These are phyloP conservation scores for Cenchrus americanus DNA, from an alignment of 176 grass and related monocot genomes.

Conservation along the genomic window DNA sequence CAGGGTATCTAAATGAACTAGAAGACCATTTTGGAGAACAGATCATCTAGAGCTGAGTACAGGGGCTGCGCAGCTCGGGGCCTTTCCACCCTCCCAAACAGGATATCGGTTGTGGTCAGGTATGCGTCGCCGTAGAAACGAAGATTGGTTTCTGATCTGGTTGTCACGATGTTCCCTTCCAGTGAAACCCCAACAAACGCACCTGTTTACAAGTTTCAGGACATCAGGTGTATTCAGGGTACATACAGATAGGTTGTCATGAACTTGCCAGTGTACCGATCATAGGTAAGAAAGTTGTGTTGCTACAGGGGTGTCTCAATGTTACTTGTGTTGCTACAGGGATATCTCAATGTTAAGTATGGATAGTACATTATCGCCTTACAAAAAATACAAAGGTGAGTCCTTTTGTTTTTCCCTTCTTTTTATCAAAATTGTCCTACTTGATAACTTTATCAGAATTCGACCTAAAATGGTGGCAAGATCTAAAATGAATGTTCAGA, in stretches of 20 bases:
- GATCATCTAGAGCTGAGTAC: conserved; percentile 66
- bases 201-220: conserved; percentile 49
- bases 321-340: neutral
- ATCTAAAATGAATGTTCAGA: neutral
- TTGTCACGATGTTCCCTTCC: conserved; percentile 80
- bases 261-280: neutral
- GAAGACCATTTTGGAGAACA: conserved; percentile 58
- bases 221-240: neutral
- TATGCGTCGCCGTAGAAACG: conserved; percentile 89
- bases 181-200: conserved; percentile 91
- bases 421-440: neutral
- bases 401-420: neutral
- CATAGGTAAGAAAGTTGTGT: too few species aligned
- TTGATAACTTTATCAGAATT: neutral
- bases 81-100: conserved; percentile 75
- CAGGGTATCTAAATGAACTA: conserved; percentile 33
- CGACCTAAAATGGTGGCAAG: neutral
- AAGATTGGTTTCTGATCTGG: conserved; percentile 76
- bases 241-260: neutral
- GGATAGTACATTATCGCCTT: neutral
- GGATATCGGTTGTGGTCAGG: conserved; percentile 73
- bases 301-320: neutral
- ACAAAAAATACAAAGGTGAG: neutral
- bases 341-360: neutral
- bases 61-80: conserved; percentile 74